These are phyloP conservation scores for Fraxinus sp. DNA, from an alignment of 305 asterid genomes.

Conservation along the genomic window DNA sequence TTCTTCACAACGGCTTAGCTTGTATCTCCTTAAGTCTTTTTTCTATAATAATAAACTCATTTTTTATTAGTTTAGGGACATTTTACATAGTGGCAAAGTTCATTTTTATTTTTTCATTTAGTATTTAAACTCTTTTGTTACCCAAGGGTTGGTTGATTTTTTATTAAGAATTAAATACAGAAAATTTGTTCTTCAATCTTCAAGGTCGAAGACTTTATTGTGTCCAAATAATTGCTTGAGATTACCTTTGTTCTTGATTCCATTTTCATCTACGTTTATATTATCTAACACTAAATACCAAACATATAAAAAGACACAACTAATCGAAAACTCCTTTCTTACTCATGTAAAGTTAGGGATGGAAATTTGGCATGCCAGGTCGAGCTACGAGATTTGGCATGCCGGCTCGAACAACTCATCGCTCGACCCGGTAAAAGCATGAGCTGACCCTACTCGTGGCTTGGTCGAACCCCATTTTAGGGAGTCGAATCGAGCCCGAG, in stretches of 20 bases:
- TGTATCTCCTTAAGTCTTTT: neutral
- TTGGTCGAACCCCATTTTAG: too few species aligned
- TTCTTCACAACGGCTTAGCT: neutral
- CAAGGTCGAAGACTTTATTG: neutral
- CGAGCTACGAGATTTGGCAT: too few species aligned
- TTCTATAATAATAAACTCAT: neutral
- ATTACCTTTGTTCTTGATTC: neutral
- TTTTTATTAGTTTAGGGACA: neutral
- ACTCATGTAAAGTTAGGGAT: neutral
- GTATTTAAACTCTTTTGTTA: neutral
- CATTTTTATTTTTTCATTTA: neutral
- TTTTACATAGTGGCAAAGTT: neutral
- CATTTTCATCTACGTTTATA: neutral
- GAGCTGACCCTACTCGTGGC: too few species aligned
- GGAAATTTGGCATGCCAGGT: too few species aligned
- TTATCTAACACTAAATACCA: neutral
- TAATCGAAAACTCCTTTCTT: neutral
- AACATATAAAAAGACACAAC: neutral
- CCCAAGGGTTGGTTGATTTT: neutral
- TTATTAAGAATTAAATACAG: neutral
- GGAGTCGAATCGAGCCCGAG: neutral
- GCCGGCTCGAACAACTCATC: too few species aligned
- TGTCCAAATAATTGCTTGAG: neutral
- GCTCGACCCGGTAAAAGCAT: too few species aligned
- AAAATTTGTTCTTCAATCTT: neutral